These are phyloP conservation scores for Bolboschoenus planiculmis DNA, from an alignment of 176 grass and related monocot species.

Conservation along the genomic window DNA sequence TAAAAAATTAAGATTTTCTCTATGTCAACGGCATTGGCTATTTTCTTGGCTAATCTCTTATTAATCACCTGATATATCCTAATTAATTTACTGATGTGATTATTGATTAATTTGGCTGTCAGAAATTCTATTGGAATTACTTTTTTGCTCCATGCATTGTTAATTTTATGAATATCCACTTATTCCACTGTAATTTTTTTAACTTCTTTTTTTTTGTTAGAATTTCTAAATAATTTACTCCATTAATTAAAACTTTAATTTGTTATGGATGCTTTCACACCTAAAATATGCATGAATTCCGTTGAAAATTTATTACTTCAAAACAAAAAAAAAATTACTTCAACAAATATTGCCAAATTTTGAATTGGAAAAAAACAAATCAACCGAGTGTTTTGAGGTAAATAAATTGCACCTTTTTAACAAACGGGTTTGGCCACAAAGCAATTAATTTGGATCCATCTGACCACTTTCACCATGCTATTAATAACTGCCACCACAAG, in stretches of 20 bases:
- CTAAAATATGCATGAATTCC: neutral
- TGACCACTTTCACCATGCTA: conserved; percentile 6
- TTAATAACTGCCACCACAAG: conserved; percentile 23
- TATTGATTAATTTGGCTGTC: too few relatives aligned
- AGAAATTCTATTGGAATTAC: too few relatives aligned
- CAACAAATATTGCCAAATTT: neutral
- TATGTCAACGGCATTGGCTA: too few relatives aligned
- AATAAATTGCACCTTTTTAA: neutral
- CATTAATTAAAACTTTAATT: neutral
- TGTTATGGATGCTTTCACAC: neutral
- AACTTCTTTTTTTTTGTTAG: neutral
- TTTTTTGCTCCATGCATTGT: too few relatives aligned
- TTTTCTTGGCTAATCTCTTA: too few relatives aligned
- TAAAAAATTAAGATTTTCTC: too few relatives aligned
- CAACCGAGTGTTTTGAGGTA: conserved; percentile 8
- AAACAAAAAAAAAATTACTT: neutral
- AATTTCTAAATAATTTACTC: too few relatives aligned
- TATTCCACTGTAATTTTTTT: neutral
- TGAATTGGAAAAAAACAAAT: neutral
- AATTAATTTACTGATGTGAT: too few relatives aligned
- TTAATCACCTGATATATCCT: too few relatives aligned
- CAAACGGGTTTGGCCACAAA: neutral
- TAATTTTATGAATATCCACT: too few relatives aligned
- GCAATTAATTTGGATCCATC: conserved; percentile 14
- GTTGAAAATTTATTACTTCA: neutral